Conservation (phyloP, 2,329 filamentous ascomycete genomes). For the Aspergillus sp. region DNA sequence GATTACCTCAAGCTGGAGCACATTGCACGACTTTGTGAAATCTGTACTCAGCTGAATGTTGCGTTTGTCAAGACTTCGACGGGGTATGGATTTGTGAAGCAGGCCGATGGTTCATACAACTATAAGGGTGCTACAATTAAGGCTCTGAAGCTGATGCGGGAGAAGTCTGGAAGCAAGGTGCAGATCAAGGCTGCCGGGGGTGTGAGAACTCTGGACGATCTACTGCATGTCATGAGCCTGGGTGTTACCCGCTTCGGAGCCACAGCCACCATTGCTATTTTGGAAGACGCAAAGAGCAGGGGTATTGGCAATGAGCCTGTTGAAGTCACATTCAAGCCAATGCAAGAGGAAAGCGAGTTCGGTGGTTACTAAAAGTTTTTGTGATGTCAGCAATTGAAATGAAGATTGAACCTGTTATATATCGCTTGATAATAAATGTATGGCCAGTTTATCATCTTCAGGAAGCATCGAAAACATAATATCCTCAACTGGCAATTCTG, state of each 20-base stretch:
- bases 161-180: conserved; percentile 39
- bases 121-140: conserved; percentile 51
- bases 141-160: conserved; percentile 52
- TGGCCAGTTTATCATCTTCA: too few species aligned
- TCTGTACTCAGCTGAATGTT: conserved; percentile 49
- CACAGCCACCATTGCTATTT: conserved; percentile 50
- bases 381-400: too few species aligned
- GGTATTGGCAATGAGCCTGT: conserved; percentile 40
- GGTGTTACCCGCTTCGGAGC: conserved; percentile 55
- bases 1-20: conserved; percentile 50
- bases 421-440: too few species aligned
- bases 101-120: conserved; percentile 46
- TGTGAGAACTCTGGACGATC: conserved; percentile 52
- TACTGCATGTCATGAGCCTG: conserved; percentile 50
- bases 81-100: conserved; percentile 58
- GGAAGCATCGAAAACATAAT: too few species aligned
- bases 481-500: too few species aligned
- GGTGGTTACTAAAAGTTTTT: conserved; percentile 8
- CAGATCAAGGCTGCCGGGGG: conserved; percentile 58
- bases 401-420: too few species aligned
- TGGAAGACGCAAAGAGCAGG: conserved; percentile 50
- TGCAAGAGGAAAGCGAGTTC: conserved; percentile 8
- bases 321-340: conserved; percentile 18
- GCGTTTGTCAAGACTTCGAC: conserved; percentile 60
- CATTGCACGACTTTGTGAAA: conserved; percentile 50